Conservation (phyloP, 306 rosid species). For the Dalbergia cultrata region DNA sequence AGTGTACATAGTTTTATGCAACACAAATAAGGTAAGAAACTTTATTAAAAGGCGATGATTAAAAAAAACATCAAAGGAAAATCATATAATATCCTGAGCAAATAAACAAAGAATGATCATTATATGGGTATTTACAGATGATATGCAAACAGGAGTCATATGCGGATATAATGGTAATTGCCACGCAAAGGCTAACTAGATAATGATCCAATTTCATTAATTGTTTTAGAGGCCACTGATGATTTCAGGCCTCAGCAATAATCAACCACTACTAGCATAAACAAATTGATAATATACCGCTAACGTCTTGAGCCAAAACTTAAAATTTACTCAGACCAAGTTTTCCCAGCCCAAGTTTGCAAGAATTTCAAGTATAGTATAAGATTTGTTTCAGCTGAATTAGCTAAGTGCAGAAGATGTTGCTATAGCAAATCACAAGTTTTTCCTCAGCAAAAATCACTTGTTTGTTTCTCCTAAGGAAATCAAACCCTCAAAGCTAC, state of each 20-base stretch:
- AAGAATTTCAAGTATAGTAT: neutral
- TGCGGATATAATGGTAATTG: no score
- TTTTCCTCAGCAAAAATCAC: conserved; percentile 19
- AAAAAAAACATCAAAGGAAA: no score
- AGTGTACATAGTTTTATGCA: no score
- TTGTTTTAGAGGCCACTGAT: neutral
- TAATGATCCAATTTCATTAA: neutral
- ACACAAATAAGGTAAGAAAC: no score
- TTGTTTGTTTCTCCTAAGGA: neutral
- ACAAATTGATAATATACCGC: neutral
- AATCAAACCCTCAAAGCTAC: conserved; percentile 51
- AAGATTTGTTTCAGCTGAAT: neutral
- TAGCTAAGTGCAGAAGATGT: neutral
- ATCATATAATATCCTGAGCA: no score
- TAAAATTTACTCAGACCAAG: neutral
- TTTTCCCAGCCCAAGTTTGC: conserved; percentile 6
- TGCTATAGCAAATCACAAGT: neutral
- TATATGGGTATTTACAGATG: no score
- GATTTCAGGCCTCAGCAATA: neutral
- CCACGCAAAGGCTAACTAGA: neutral
- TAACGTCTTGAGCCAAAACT: neutral
- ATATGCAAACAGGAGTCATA: no score
- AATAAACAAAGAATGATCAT: no score
- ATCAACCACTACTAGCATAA: neutral
- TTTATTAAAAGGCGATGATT: no score